These are phyloP conservation scores for Dryas alaskensis DNA, from an alignment of 306 rosid genomes.

Conservation along the genomic window DNA sequence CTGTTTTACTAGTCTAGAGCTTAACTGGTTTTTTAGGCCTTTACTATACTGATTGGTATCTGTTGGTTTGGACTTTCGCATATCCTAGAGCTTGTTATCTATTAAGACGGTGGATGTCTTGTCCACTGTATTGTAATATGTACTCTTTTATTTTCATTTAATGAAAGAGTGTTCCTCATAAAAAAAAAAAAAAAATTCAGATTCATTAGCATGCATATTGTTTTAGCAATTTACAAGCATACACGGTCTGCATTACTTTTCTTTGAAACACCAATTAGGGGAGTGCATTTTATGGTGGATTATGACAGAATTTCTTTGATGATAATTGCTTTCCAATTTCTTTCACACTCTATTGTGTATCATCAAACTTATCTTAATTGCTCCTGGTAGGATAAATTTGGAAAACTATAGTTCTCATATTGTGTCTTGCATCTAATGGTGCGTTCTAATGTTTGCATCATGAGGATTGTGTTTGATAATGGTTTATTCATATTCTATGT, in stretches of 20 bases:
- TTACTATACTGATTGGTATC: too few species aligned
- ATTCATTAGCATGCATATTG: not conserved
- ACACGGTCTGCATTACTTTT: not conserved
- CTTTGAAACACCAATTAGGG: conserved; percentile 5
- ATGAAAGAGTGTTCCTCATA: too few species aligned
- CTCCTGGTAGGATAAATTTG: not conserved
- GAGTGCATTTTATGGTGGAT: not conserved
- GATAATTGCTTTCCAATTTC: not conserved
- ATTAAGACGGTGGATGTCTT: too few species aligned
- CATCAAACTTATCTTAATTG: not conserved
- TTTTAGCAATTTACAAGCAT: not conserved
- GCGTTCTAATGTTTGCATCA: not conserved
- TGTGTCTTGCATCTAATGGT: not conserved
- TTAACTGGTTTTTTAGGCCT: too few species aligned
- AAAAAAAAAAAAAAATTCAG: not conserved
- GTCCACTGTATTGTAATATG: too few species aligned
- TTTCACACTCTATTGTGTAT: not conserved
- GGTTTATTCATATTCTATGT: conserved; percentile 5
- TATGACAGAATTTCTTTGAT: not conserved
- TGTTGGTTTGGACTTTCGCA: too few species aligned
- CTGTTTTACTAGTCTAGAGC: too few species aligned
- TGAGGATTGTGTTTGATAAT: conserved; percentile 18
- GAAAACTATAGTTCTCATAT: not conserved
- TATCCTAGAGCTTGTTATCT: too few species aligned
- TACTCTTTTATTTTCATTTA: too few species aligned